These are phyloP conservation scores for Lumnitzera littorea DNA, from an alignment of 345 rosid genomes.

Conservation along the genomic window DNA sequence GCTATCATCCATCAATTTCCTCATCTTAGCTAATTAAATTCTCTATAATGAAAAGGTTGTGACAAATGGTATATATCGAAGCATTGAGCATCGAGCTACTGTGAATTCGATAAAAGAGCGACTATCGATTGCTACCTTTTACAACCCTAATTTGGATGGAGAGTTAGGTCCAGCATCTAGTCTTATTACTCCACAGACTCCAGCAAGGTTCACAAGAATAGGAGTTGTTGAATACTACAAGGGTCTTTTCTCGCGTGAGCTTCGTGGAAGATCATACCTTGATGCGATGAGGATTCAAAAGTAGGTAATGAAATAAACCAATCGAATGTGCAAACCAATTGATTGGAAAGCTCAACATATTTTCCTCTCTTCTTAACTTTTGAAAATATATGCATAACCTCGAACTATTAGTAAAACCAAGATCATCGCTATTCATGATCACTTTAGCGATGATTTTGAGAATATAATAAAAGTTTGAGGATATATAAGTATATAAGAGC, in stretches of 20 bases:
- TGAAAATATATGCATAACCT: no score
- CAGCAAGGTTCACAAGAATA: neutral
- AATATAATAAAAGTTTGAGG: no score
- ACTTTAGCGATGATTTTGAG: no score
- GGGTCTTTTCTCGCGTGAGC: neutral
- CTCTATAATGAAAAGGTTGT: neutral
- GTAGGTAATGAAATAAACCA: neutral
- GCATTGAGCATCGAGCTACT: neutral
- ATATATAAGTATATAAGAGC: no score
- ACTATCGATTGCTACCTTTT: neutral
- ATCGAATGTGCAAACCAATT: no score
- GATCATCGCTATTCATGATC: no score
- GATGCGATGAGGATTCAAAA: neutral
- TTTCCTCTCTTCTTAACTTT: no score
- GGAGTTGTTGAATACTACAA: neutral
- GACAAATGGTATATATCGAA: neutral
- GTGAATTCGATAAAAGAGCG: neutral
- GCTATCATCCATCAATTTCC: neutral
- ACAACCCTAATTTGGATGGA: neutral
- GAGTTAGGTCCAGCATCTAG: constrained; percentile 1
- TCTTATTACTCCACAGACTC: neutral
- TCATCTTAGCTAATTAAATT: no score
- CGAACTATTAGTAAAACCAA: no score
- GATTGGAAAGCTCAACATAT: no score
- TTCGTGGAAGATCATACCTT: neutral